These are phyloP conservation scores for Sporothrix brasiliensis DNA, from an alignment of 2,329 filamentous ascomycete genomes.

Conservation along the genomic window DNA sequence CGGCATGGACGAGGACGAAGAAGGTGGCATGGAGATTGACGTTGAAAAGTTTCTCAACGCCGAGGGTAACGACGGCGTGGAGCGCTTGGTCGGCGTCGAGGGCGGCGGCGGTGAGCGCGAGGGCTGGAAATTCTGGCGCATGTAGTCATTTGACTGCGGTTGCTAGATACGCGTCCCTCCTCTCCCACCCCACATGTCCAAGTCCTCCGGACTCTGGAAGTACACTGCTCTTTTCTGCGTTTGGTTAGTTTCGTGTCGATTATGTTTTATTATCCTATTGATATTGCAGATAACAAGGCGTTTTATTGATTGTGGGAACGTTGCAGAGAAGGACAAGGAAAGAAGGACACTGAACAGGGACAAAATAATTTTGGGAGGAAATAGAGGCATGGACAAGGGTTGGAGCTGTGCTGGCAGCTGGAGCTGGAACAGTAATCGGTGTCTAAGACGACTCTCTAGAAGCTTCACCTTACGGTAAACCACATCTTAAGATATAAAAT, in stretches of 20 bases:
- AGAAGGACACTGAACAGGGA: neutral
- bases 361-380: slow-evolving; percentile 13
- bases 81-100: slow-evolving; percentile 80
- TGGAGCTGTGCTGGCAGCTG: neutral
- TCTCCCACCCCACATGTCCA: neutral
- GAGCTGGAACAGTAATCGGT: neutral
- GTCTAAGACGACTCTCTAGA: slow-evolving; percentile 15
- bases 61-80: slow-evolving; percentile 80
- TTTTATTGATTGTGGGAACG: neutral
- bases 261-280: neutral
- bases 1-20: slow-evolving; percentile 72
- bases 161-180: neutral
- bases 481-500: neutral
- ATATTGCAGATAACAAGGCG: slow-evolving; percentile 4
- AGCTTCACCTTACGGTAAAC: slow-evolving; percentile 27
- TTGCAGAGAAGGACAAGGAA: slow-evolving; percentile 16
- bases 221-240: neutral
- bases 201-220: neutral
- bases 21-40: slow-evolving; percentile 90
- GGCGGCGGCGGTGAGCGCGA: slow-evolving; percentile 69
- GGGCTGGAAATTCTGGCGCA: slow-evolving; percentile 81
- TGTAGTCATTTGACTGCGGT: slow-evolving; percentile 2
- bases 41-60: slow-evolving; percentile 81
- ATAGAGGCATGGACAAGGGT: slow-evolving; percentile 13
- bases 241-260: neutral